Percentiles rank a stretch among this genome's conserved stretches.
Conservation (phyloP, 1,284 basidiomycete genomes). For the Apiotrichum brassicae region DNA sequence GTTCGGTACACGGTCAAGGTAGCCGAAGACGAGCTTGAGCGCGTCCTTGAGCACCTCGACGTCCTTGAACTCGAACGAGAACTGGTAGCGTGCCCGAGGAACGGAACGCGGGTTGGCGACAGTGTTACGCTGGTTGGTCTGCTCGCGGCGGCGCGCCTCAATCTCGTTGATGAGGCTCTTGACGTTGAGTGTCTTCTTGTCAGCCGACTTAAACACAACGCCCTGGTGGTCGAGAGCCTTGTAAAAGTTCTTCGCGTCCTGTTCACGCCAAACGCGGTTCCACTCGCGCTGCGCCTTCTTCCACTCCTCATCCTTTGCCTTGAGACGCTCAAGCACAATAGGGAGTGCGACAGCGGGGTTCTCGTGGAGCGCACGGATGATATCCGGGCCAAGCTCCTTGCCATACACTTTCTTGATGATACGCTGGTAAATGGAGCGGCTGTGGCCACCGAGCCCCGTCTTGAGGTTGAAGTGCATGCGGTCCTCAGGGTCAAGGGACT, state of each 20-base stretch:
- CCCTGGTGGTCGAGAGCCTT: constrained; percentile 96
- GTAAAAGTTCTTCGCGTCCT: constrained; percentile 95
- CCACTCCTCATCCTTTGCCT: constrained; percentile 98
- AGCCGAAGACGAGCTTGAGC: constrained; percentile 82
- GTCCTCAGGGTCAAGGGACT: constrained; percentile 85
- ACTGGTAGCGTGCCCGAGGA: constrained; percentile 55
- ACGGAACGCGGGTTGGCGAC: constrained; percentile 58
- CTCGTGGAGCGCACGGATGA: constrained; percentile 87
- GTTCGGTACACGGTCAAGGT: constrained; percentile 74
- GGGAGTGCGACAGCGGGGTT: constrained; percentile 85
- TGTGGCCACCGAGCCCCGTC: constrained; percentile 80
- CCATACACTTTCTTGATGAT: constrained; percentile 96
- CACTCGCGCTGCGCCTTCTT: constrained; percentile 88
- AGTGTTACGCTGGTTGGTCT: constrained; percentile 65
- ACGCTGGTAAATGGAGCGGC: constrained; percentile 84
- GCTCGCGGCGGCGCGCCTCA: constrained; percentile 67
- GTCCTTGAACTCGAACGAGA: constrained; percentile 74
- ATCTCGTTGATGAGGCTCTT: constrained; percentile 87
- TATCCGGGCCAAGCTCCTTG: constrained; percentile 64
- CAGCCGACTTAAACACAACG: constrained; percentile 86
- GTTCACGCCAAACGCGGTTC: constrained; percentile 95
- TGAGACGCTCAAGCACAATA: constrained; percentile 82
- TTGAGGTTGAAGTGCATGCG: constrained; percentile 75
- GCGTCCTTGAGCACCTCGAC: constrained; percentile 76
- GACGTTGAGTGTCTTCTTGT: constrained; percentile 90